These are phyloP conservation scores for Margaritispora aquatica DNA, from an alignment of 495 filamentous ascomycete genomes.

Conservation along the genomic window DNA sequence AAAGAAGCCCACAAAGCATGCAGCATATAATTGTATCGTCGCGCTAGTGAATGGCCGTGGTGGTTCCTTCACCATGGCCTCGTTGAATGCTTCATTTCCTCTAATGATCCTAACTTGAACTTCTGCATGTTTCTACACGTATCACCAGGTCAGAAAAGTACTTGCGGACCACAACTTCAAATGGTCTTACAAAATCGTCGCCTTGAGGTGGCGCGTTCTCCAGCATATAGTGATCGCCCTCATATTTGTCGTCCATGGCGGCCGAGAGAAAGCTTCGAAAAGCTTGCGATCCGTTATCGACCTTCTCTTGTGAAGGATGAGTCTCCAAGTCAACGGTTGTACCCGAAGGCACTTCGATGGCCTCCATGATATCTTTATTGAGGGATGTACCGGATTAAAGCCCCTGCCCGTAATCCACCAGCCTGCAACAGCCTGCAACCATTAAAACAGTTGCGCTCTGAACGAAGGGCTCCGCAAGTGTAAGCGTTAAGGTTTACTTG, in stretches of 20 bases:
- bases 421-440: background rate
- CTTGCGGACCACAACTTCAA: background rate
- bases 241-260: conserved; percentile 5
- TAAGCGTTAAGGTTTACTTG: background rate
- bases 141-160: background rate
- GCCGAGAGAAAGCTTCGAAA: background rate
- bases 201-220: background rate
- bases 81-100: conserved; percentile 32
- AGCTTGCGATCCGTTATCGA: background rate
- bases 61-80: conserved; percentile 31
- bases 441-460: background rate
- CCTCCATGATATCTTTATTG: conserved; percentile 1
- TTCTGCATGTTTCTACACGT: conserved; percentile 21
- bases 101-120: conserved; percentile 24
- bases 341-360: background rate
- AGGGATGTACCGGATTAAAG: background rate
- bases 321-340: background rate
- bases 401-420: background rate
- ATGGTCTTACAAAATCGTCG: background rate
- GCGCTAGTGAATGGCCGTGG: conserved; percentile 29
- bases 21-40: conserved; percentile 31
- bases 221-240: conserved; percentile 3
- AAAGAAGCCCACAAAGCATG: conserved; percentile 36
- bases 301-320: background rate
- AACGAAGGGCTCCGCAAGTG: background rate